A percentile compares a stretch with the other conserved stretches of the same genome.
Conservation (phyloP, 108 stramenopile species). For the Cyclotella baltica region DNA sequence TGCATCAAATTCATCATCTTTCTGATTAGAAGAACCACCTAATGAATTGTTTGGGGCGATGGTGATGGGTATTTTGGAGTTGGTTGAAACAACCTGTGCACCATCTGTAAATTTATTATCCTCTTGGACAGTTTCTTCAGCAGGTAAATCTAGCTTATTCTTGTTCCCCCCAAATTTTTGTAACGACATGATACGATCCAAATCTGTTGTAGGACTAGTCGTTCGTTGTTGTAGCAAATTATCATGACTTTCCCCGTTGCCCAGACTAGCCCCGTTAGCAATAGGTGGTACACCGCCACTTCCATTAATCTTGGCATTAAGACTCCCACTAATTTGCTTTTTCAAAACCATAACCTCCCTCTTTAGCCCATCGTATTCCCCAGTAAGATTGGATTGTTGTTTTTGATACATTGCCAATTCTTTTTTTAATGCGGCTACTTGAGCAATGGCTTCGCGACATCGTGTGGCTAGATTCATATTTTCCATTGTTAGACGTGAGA, state of each 20-base stretch:
- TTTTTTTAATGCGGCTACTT: conserved; percentile 71
- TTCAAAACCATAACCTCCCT: conserved; percentile 29
- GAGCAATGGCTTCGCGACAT: conserved; percentile 76
- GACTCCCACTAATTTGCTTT: conserved; percentile 16
- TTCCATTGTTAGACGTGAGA: conserved; percentile 81
- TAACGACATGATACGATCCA: conserved; percentile 49
- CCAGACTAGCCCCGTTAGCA: background rate
- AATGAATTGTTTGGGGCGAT: conserved; percentile 3
- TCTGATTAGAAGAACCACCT: background rate
- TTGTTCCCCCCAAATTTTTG: conserved; percentile 32
- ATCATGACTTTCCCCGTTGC: background rate
- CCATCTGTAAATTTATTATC: background rate
- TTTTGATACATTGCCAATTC: conserved; percentile 71
- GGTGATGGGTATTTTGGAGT: conserved; percentile 30
- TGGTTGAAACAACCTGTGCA: conserved; percentile 9
- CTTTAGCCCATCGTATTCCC: conserved; percentile 56
- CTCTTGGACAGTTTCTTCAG: background rate
- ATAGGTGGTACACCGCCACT: background rate
- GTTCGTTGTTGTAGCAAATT: background rate
- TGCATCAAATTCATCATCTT: conserved; percentile 53
- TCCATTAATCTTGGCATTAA: background rate
- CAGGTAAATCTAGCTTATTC: conserved; percentile 7
- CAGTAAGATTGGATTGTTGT: conserved; percentile 18
- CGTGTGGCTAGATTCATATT: conserved; percentile 86
- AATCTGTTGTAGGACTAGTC: conserved; percentile 32